Conservation (phyloP, 139 green algal species). For the Choricystis sp. region DNA sequence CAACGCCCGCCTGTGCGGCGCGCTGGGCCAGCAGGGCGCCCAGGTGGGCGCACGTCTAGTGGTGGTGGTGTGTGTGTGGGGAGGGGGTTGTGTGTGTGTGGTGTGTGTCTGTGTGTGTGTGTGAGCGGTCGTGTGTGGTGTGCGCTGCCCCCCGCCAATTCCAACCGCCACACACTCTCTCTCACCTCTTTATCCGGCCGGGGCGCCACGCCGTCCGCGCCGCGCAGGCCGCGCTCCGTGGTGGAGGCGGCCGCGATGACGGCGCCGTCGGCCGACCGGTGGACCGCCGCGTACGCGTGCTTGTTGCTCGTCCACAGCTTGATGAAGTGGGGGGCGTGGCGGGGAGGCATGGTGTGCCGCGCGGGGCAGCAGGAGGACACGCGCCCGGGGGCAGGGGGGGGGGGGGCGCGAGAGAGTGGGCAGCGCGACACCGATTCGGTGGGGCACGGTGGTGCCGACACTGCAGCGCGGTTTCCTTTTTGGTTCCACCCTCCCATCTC, state of each 20-base stretch:
- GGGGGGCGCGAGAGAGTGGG: not conserved
- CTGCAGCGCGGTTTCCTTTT: too few relatives aligned
- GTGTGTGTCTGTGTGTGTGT: too few relatives aligned
- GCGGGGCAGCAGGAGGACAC: not conserved
- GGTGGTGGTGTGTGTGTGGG: too few relatives aligned
- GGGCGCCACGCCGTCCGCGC: too few relatives aligned
- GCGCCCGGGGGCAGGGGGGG: not conserved
- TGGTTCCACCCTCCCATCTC: not conserved
- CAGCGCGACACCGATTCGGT: not conserved
- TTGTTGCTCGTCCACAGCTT: not conserved
- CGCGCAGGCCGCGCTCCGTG: too few relatives aligned
- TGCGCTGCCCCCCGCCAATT: too few relatives aligned
- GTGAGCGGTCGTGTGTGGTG: too few relatives aligned
- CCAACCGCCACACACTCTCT: too few relatives aligned
- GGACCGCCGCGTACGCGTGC: not conserved
- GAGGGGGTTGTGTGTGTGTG: too few relatives aligned
- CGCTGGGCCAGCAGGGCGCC: conserved; percentile 21
- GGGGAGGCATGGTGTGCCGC: too few relatives aligned
- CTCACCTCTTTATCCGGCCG: too few relatives aligned
- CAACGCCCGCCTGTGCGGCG: conserved; percentile 8
- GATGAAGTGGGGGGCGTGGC: not conserved
- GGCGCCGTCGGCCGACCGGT: not conserved
- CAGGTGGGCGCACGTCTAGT: too few relatives aligned
- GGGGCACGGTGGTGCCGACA: not conserved
- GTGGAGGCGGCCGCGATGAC: not conserved